Evolutionary conservation across 192 early-diverging fungal species (phyloP), one percentile per base, ranked within the genome.

Genomic region (Gryganskiella cystojenkinii): DNA sequence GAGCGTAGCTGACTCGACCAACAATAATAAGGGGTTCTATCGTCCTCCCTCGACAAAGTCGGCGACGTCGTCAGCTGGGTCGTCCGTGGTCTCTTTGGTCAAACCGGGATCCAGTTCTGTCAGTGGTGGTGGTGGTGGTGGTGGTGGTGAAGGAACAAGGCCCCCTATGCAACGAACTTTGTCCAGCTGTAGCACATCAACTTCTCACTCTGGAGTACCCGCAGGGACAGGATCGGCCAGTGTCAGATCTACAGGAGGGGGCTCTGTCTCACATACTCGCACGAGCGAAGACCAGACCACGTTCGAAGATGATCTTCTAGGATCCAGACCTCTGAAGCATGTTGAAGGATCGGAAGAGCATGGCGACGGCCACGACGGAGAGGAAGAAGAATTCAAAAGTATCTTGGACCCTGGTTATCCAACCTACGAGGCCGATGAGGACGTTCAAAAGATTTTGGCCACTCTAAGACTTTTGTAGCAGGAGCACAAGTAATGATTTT

Each of bases 341-440:
- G 20, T 34, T 19, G 27, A 13, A n/a, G 24, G 22, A n/a, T 58
- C 53, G 3, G 17, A 27, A 33, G 15, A 28, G n/a, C n/a, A 9
- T 51, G 56, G 25, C 3, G 50, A 46, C 27, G 56, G n/a, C n/a
- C n/a, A 25, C 4, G 45, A 43, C 4, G 44, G 22, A 10, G 40
- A 46, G 15, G 28, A 56, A 8, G 54, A 56, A 33, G 34, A 13
- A 33, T 51, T 67, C 34, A 56, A 31, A 45, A 76, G 72, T 47
- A 67, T 76, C 28, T 40, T 76, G 35, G 72, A 76, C n/a, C 64
- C 57, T 14, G 53, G 64, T 31, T 58, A 76, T 37, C 65, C 64
- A 4, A 58, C 44, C 4, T 58, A 61, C 27, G 50, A 67, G 53
- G 56, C 22, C 25, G 65, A 76, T 17, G 59, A 61, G 7, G 34